Evolutionary conservation across 2,329 filamentous ascomycete species (phyloP), one percentile per base, ranked within the genome.

Genomic region (Xylaria sp.): DNA sequence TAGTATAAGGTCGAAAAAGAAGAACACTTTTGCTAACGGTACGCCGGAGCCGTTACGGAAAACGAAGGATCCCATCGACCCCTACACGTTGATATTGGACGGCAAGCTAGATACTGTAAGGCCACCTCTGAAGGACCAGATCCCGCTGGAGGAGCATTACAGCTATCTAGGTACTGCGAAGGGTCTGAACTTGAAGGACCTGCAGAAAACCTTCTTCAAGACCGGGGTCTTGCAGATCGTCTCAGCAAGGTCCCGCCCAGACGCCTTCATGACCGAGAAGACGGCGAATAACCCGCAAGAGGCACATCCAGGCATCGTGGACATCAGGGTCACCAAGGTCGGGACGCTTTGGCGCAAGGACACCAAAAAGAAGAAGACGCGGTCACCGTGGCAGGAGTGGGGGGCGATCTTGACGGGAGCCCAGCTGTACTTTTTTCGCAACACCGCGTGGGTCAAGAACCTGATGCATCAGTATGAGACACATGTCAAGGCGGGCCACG

Each of bases 351-450:
- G 94, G 94, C 86, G 94, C 41, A 99, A 99, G 70, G 92, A 96
- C 60, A 77, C 82, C 1, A 97, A 96, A 75, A 96, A 93, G 74
- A 93, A 94, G 75, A 96, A 95, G 72, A 89, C 92, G 0, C 84
- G 93, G 40, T 97, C 93, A 9, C 93, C 94, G 1, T 99, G 94
- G 94, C 93, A 97, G 69, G 94, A 99, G 79, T 99, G 94, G 94
- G 94, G 94, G 48, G 94, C 92, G 20, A 89, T 99, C 54, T 81
- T 99, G 24, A 99, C 94, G 0, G 91, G 93, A n/a, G 95, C 94
- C 5, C 93, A 97, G 67, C 82, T 99, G 7, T 99, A 97, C 71
- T 91, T 99, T 72, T 99, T 97, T 76, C 88, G 91, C 53, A 97
- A 97, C 69, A 89, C 91, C 4, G 81, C 86, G 18, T 99, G 94